Percentiles rank a stretch among this genome's conserved stretches.
phyloP scores from a whole-genome alignment of 306 rosid species.

The Quercus robur region DNA sequence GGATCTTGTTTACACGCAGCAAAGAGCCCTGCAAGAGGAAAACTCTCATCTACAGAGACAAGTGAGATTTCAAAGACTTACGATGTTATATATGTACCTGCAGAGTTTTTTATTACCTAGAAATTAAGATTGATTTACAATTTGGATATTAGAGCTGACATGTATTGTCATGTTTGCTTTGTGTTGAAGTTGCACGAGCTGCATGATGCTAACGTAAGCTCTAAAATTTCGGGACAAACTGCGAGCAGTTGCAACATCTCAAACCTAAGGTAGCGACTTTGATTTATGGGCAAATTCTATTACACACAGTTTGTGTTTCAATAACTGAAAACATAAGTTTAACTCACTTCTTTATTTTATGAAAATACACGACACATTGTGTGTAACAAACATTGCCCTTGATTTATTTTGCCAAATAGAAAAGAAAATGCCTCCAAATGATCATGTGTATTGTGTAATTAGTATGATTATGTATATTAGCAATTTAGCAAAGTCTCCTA shows the following conservation, averaged over 20 bases:
- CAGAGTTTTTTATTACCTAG: background rate
- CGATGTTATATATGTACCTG: background rate
- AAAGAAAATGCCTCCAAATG: no score
- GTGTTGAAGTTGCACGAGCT: constrained; percentile 22
- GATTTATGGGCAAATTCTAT: background rate
- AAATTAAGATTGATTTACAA: no score
- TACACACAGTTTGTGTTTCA: no score
- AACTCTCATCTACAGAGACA: constrained; percentile 33
- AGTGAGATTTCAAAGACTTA: constrained; percentile 19
- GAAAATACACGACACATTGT: no score
- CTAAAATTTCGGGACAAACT: background rate
- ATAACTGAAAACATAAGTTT: no score
- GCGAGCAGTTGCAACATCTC: no score
- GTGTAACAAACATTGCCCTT: no score
- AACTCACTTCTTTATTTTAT: no score
- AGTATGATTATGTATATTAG: no score
- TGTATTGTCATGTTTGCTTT: background rate
- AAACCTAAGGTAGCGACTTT: background rate
- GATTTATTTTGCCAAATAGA: no score
- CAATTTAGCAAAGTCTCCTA: no score
- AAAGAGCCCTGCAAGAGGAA: constrained; percentile 34
- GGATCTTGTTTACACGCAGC: background rate
- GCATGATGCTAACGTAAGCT: background rate
- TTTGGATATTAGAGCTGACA: background rate
- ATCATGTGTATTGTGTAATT: no score